Percentiles rank a stretch among this genome's conserved stretches.
Conservation (phyloP, 768 basidiomycete genomes). For the Mycena leptocephala region DNA sequence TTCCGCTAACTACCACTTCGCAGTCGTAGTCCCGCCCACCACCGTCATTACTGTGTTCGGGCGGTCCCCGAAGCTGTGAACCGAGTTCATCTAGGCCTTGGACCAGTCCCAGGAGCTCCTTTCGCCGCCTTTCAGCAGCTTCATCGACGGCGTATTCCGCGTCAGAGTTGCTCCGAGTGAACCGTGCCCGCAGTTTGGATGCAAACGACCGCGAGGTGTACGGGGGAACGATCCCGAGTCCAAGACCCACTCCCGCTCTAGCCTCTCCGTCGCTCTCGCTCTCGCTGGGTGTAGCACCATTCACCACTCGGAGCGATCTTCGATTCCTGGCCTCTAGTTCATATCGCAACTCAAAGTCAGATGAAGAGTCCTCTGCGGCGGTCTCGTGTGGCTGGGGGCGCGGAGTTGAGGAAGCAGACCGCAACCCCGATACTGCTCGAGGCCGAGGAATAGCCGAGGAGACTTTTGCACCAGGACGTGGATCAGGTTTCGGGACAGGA, state of each 20-base stretch:
- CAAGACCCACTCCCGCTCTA: constrained; percentile 11
- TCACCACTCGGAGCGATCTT: constrained; percentile 34
- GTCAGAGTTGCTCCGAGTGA: background rate
- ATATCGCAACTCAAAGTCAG: constrained; percentile 49
- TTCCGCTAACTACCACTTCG: constrained; percentile 23
- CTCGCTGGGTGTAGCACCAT: constrained; percentile 24
- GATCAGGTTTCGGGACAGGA: constrained; percentile 12
- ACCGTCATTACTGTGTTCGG: background rate
- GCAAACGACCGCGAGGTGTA: constrained; percentile 54
- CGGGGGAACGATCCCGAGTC: constrained; percentile 35
- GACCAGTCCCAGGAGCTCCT: constrained; percentile 44
- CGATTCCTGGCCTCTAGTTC: constrained; percentile 33
- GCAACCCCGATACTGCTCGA: constrained; percentile 42
- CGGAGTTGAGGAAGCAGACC: constrained; percentile 38
- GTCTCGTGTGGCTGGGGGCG: constrained; percentile 25
- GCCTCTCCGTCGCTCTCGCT: constrained; percentile 35
- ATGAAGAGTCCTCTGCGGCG: constrained; percentile 58
- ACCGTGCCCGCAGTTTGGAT: constrained; percentile 29
- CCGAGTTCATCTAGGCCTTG: constrained; percentile 37
- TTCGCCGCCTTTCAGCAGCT: constrained; percentile 38
- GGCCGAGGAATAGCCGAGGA: constrained; percentile 52
- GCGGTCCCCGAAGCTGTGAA: background rate
- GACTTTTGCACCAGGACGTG: background rate
- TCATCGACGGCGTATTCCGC: constrained; percentile 21
- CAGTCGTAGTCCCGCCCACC: background rate